Conservation (phyloP, 2,329 filamentous ascomycete species). For the Dothidotthia symphoricarpi region DNA sequence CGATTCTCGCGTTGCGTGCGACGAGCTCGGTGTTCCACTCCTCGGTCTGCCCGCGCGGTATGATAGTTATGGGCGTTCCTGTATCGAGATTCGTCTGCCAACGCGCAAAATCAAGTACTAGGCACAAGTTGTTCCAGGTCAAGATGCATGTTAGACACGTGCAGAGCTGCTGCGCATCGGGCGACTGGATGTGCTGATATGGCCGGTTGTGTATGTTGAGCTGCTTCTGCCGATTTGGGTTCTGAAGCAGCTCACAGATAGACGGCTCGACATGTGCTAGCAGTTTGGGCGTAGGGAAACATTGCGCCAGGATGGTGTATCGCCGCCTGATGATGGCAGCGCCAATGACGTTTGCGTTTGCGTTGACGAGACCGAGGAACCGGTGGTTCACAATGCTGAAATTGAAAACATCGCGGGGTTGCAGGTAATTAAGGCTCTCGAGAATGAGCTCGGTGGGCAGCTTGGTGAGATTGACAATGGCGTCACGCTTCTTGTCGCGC, state of each 20-base stretch:
- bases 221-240: conserved; percentile 45
- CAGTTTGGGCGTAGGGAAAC: conserved; percentile 53
- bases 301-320: conserved; percentile 53
- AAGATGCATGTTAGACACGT: conserved; percentile 58
- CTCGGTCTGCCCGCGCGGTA: conserved; percentile 49
- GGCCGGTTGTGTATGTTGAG: conserved; percentile 50
- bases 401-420: conserved; percentile 53
- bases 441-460: conserved; percentile 56
- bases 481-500: conserved; percentile 31
- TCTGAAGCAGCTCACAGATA: conserved; percentile 42
- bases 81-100: conserved; percentile 56
- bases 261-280: conserved; percentile 44
- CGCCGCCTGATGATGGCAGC: conserved; percentile 47
- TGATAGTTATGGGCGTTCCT: conserved; percentile 53
- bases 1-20: conserved; percentile 45
- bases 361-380: conserved; percentile 46
- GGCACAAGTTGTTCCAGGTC: conserved; percentile 57
- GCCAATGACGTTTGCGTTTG: conserved; percentile 48
- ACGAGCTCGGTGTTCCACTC: conserved; percentile 54
- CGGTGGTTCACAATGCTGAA: conserved; percentile 47
- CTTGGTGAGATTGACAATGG: conserved; percentile 43
- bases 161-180: conserved; percentile 52
- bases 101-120: conserved; percentile 57
- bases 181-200: conserved; percentile 53
- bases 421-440: conserved; percentile 48